Evolutionary conservation across 139 green algal genomes (phyloP).

Genomic region (Raphidocelis subcapitata): DNA sequence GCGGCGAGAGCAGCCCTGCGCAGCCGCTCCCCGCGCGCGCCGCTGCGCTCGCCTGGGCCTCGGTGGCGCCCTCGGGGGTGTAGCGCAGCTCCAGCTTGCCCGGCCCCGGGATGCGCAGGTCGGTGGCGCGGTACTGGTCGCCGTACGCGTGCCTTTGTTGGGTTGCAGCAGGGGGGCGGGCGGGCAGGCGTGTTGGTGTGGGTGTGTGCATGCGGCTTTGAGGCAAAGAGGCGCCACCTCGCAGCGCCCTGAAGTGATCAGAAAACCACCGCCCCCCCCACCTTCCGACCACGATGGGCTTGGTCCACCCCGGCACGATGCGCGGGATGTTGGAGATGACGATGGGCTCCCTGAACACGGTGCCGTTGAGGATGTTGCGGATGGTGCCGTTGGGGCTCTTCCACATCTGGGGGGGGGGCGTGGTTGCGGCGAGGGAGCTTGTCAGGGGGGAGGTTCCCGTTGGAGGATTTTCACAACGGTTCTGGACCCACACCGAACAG

Average conservation of each 20-base stretch:
- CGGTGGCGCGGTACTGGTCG: slow-evolving; percentile 96
- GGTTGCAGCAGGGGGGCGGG: not conserved
- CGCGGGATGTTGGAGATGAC: slow-evolving; percentile 92
- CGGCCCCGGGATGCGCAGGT: slow-evolving; percentile 70
- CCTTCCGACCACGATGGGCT: slow-evolving; percentile 91
- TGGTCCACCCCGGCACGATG: slow-evolving; percentile 89
- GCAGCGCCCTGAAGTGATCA: too few species aligned
- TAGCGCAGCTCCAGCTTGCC: slow-evolving; percentile 87
- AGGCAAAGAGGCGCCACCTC: too few species aligned
- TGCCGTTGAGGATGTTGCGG: slow-evolving; percentile 84
- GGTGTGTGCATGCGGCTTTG: too few species aligned
- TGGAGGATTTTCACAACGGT: too few species aligned
- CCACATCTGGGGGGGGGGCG: slow-evolving; percentile 72
- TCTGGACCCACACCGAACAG: too few species aligned
- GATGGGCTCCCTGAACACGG: slow-evolving; percentile 96
- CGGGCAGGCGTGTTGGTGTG: too few species aligned
- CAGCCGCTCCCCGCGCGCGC: not conserved
- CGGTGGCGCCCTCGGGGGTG: slow-evolving; percentile 50
- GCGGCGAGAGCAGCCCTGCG: not conserved
- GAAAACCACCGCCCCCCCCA: too few species aligned
- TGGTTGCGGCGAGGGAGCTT: too few species aligned
- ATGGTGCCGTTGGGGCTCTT: slow-evolving; percentile 90
- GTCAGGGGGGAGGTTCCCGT: not conserved
- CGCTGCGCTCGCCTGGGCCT: slow-evolving; percentile 14
- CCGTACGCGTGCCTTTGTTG: slow-evolving; percentile 88